Evolutionary conservation across 192 early-diverging fungal species (phyloP).

Genomic region (Paraglomus occultum): DNA sequence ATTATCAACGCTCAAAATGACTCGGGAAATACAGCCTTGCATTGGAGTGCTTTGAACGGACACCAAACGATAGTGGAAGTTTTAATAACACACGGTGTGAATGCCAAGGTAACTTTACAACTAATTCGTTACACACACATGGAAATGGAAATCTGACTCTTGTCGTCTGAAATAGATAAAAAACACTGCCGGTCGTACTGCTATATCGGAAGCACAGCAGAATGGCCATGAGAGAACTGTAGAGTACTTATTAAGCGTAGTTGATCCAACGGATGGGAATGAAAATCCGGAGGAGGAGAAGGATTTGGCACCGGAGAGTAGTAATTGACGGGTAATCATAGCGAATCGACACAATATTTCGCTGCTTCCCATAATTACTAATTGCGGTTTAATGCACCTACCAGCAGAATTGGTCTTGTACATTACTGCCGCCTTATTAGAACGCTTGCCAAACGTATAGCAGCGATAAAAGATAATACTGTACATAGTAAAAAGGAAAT

Average conservation of each 20-base stretch:
- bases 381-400: too few species aligned
- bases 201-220: slow-evolving; percentile 49
- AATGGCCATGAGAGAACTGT: slow-evolving; percentile 43
- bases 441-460: too few species aligned
- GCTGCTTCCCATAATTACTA: too few species aligned
- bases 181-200: slow-evolving; percentile 38
- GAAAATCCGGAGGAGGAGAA: slow-evolving; percentile 32
- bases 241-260: slow-evolving; percentile 42
- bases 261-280: slow-evolving; percentile 34
- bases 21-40: slow-evolving; percentile 69
- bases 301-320: slow-evolving; percentile 13
- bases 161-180: slow-evolving; percentile 34
- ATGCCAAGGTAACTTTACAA: slow-evolving; percentile 47
- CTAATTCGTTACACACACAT: neutral
- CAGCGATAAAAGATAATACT: too few species aligned
- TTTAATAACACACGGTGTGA: slow-evolving; percentile 61
- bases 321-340: neutral
- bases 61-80: slow-evolving; percentile 63
- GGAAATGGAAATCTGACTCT: neutral
- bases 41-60: slow-evolving; percentile 87
- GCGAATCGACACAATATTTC: too few species aligned
- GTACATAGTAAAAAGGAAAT: too few species aligned
- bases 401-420: too few species aligned
- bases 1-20: slow-evolving; percentile 56
- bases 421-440: too few species aligned